Base-by-base conservation (phyloP, 2,329 filamentous ascomycete species). In the Ascocoryne sarcoides region DNA sequence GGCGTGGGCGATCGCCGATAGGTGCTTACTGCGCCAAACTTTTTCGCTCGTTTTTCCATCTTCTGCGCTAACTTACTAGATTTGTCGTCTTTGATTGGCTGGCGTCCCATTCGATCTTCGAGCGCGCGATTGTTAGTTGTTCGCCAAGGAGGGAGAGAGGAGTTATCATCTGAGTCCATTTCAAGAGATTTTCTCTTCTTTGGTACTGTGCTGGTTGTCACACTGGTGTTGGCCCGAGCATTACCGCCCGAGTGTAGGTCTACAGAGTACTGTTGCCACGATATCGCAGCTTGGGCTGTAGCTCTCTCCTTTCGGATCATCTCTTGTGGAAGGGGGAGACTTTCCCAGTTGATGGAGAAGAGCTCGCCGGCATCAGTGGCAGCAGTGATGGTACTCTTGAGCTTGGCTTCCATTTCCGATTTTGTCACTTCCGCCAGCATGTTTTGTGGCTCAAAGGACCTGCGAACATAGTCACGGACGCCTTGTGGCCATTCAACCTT, bases 41-140 rank as follows among this genome's bases (percentile, higher is more conserved):
- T 86, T 57, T 85, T 85, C 62, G 82, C 84, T 52, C 92, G 84
- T 68, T 88, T 89, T 64, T 95, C 89, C 67, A 86, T 73, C 62
- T 80, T 78, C 68, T 82, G 83, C 66, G 84, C 79, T 62, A 82
- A 92, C 85, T 94, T 94, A 92, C 86, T 93, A 71, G 73, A 62
- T 63, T 76, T 65, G 50, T 71, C 67, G 58, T 70, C 63, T 51
- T 64, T 62, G 43, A 62, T 31, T 50, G 69, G 60, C 59, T 66
- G 63, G 52, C 66, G 59, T 47, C 65, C 80, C 59, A 90, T 74
- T 54, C 88, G 86, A 59, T 87, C 81, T 66, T 86, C 83, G 54
- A 90, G 74, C 46, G 62, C 61, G 58, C 51, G 54, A 38, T 65
- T 64, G 63, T 79, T 84, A 74, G 79, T 76, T 68, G 75, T 76